These are phyloP conservation scores for Tetracladium marchalianum DNA, from an alignment of 495 filamentous ascomycete genomes.

Conservation along the genomic window DNA sequence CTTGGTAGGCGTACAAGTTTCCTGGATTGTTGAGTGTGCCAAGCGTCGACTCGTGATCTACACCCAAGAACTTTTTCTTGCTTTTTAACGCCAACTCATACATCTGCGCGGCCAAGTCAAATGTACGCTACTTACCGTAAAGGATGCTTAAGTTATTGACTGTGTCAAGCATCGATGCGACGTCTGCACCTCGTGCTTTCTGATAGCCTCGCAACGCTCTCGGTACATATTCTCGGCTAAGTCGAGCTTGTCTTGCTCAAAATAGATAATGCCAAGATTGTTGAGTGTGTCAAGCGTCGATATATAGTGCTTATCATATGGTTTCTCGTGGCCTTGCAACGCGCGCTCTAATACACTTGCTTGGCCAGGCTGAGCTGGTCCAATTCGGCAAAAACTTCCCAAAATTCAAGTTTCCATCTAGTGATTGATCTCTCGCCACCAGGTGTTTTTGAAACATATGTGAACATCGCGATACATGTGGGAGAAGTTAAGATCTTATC, in stretches of 20 bases:
- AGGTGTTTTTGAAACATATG: constrained; percentile 11
- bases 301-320: constrained; percentile 26
- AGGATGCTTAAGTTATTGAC: constrained; percentile 22
- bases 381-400: constrained; percentile 22
- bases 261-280: constrained; percentile 19
- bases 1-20: constrained; percentile 19
- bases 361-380: constrained; percentile 25
- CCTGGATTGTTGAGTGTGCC: constrained; percentile 19
- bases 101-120: constrained; percentile 23
- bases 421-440: constrained; percentile 6
- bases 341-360: constrained; percentile 27
- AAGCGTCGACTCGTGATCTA: constrained; percentile 29
- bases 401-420: constrained; percentile 8
- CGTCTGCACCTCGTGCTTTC: constrained; percentile 25
- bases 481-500: constrained; percentile 27
- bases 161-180: constrained; percentile 25
- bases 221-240: constrained; percentile 22
- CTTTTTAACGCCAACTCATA: constrained; percentile 28
- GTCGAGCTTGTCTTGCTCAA: constrained; percentile 12
- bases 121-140: constrained; percentile 20
- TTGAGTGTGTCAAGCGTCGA: constrained; percentile 24
- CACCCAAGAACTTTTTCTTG: constrained; percentile 26
- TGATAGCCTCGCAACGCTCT: constrained; percentile 26
- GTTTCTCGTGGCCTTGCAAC: constrained; percentile 28
- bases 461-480: constrained; percentile 25